These are phyloP conservation scores for Penicillium sp. DNA, from an alignment of 2,329 filamentous ascomycete species.

Conservation along the genomic window DNA sequence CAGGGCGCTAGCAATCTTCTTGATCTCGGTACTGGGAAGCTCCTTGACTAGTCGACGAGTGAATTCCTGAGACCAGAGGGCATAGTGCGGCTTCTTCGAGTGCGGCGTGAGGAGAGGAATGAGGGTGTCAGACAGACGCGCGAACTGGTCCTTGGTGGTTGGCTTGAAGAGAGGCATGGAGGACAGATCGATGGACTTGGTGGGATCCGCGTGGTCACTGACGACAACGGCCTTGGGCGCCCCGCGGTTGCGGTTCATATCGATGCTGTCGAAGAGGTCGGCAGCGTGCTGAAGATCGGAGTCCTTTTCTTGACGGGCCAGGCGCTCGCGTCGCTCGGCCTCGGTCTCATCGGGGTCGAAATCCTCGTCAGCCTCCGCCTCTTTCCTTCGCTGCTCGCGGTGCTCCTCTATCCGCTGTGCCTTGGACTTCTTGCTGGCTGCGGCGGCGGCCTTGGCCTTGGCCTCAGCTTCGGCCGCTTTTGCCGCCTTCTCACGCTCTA, in stretches of 20 bases:
- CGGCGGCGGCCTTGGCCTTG: slow-evolving; percentile 83
- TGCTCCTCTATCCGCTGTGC: slow-evolving; percentile 79
- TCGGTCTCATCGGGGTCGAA: slow-evolving; percentile 67
- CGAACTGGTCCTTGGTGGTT: slow-evolving; percentile 80
- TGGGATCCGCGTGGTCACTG: slow-evolving; percentile 69
- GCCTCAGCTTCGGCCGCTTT: slow-evolving; percentile 82
- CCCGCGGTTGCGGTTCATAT: slow-evolving; percentile 64
- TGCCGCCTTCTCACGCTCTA: slow-evolving; percentile 89
- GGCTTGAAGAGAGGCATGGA: slow-evolving; percentile 84
- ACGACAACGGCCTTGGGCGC: slow-evolving; percentile 63
- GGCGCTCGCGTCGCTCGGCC: slow-evolving; percentile 67
- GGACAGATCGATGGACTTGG: slow-evolving; percentile 75
- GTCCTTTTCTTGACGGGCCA: slow-evolving; percentile 78
- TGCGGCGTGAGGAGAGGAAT: slow-evolving; percentile 71
- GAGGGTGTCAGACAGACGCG: slow-evolving; percentile 72
- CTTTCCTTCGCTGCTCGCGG: slow-evolving; percentile 61
- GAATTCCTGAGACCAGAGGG: slow-evolving; percentile 87
- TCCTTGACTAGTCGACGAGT: slow-evolving; percentile 82
- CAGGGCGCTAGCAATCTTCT: slow-evolving; percentile 84
- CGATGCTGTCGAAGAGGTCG: slow-evolving; percentile 79
- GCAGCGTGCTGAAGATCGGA: slow-evolving; percentile 84
- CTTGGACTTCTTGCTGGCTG: slow-evolving; percentile 88
- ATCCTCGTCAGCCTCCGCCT: slow-evolving; percentile 56
- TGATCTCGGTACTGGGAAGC: slow-evolving; percentile 86
- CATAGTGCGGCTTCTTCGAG: slow-evolving; percentile 85